Conservation (phyloP, 2,329 filamentous ascomycete species). For the Colletotrichum sublineola region DNA sequence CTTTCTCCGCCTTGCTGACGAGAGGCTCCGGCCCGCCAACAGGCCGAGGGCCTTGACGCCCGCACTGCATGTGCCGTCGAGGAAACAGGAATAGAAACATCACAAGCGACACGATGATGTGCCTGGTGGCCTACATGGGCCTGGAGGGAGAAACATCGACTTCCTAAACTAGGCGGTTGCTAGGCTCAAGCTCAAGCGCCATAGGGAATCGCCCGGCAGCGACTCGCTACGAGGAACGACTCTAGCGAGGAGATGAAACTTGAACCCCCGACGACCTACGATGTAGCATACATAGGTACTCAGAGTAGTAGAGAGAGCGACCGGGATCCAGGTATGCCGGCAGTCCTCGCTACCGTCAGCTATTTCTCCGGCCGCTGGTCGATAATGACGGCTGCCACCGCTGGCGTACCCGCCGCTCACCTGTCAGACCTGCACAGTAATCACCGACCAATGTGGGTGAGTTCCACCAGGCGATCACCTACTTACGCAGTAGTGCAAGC, state of each 20-base stretch:
- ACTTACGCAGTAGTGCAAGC: conserved; percentile 27
- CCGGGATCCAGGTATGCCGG: conserved; percentile 37
- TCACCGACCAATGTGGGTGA: conserved; percentile 34
- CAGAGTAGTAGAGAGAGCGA: not conserved
- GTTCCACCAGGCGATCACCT: conserved; percentile 10
- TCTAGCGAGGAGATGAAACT: conserved; percentile 40
- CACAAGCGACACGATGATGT: conserved; percentile 12
- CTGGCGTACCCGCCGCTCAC: conserved; percentile 24
- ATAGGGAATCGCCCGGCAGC: conserved; percentile 38
- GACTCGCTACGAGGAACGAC: conserved; percentile 39
- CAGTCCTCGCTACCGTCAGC: conserved; percentile 27
- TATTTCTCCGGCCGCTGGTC: conserved; percentile 23
- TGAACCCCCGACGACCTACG: conserved; percentile 20
- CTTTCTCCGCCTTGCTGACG: conserved; percentile 18
- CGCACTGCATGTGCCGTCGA: conserved; percentile 16
- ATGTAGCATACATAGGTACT: not conserved
- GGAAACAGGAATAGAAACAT: conserved; percentile 41
- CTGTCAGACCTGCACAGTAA: conserved; percentile 40
- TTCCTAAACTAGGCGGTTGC: conserved; percentile 3
- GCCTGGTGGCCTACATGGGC: conserved; percentile 27
- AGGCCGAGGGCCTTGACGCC: conserved; percentile 33
- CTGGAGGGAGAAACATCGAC: conserved; percentile 24
- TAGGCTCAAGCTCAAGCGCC: conserved; percentile 16
- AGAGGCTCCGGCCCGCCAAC: conserved; percentile 29
- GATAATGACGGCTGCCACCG: conserved; percentile 25